These are phyloP conservation scores for Rhizopus delemar DNA, from an alignment of 371 early-diverging fungal species.

Conservation along the genomic window DNA sequence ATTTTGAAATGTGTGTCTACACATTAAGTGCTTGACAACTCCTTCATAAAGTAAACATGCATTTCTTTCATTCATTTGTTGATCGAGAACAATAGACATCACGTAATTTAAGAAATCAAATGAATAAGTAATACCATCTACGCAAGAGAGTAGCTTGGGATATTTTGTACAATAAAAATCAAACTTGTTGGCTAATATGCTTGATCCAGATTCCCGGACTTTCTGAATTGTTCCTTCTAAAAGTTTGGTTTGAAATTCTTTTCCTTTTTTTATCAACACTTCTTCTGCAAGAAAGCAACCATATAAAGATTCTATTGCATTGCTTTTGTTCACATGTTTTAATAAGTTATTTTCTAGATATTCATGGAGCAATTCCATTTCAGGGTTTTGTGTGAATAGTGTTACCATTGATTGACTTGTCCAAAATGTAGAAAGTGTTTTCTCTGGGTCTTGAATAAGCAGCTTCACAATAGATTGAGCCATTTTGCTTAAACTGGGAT, in stretches of 20 bases:
- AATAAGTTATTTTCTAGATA: slow-evolving; percentile 21
- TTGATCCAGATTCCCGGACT: slow-evolving; percentile 10
- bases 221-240: slow-evolving; percentile 1
- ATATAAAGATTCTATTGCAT: slow-evolving; percentile 35
- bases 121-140: slow-evolving; percentile 47
- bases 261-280: not conserved
- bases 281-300: slow-evolving; percentile 30
- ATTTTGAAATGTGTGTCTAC: slow-evolving; percentile 28
- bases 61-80: slow-evolving; percentile 25
- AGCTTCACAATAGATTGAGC: slow-evolving; percentile 21
- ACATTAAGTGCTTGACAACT: slow-evolving; percentile 33
- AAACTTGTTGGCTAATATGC: slow-evolving; percentile 27
- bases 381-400: slow-evolving; percentile 12
- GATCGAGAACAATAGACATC: not conserved
- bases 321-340: slow-evolving; percentile 27
- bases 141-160: slow-evolving; percentile 42
- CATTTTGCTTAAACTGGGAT: slow-evolving; percentile 15
- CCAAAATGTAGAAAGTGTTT: slow-evolving; percentile 31
- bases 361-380: slow-evolving; percentile 20
- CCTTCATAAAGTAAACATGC: slow-evolving; percentile 29
- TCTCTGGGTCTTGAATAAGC: slow-evolving; percentile 30
- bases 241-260: not conserved
- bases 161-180: slow-evolving; percentile 28
- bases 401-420: slow-evolving; percentile 21
- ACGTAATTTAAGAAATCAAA: slow-evolving; percentile 42